These are phyloP conservation scores for Diplosphaera chodatii DNA, from an alignment of 139 green algal species.

Conservation along the genomic window DNA sequence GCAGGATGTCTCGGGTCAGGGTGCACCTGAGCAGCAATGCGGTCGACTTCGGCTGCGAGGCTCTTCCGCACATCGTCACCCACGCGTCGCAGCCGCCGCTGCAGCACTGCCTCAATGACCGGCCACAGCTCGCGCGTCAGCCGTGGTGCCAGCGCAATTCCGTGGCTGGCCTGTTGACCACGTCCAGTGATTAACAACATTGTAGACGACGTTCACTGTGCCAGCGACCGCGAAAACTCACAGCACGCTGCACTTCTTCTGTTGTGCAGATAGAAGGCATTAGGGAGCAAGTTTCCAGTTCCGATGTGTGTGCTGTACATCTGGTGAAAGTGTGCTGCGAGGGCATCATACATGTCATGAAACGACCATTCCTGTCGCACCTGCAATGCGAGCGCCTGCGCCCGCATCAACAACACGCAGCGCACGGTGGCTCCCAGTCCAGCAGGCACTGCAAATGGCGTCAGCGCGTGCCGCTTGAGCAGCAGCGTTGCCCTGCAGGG, in stretches of 20 bases:
- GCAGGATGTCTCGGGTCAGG: too few relatives aligned
- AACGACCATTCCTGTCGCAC: neutral
- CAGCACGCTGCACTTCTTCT: too few relatives aligned
- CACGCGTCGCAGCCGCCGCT: slow-evolving; percentile 11
- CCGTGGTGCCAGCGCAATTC: slow-evolving; percentile 9
- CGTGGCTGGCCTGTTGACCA: slow-evolving; percentile 9
- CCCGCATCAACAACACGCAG: slow-evolving; percentile 15
- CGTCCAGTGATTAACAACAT: too few relatives aligned
- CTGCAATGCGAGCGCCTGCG: slow-evolving; percentile 14
- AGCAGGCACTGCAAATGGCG: slow-evolving; percentile 16
- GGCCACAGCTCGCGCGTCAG: slow-evolving; percentile 24
- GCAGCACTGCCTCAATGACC: slow-evolving; percentile 7
- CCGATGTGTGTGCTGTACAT: too few relatives aligned
- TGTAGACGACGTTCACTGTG: too few relatives aligned
- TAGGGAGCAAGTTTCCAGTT: too few relatives aligned
- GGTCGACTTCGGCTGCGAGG: slow-evolving; percentile 11
- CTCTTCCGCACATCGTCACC: slow-evolving; percentile 8
- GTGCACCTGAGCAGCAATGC: slow-evolving; percentile 3
- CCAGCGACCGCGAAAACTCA: too few relatives aligned
- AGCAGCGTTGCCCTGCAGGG: slow-evolving; percentile 10
- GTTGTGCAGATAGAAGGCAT: too few relatives aligned
- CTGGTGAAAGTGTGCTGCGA: too few relatives aligned
- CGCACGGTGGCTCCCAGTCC: slow-evolving; percentile 15
- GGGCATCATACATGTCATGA: neutral
- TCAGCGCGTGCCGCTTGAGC: slow-evolving; percentile 18